Conservation (phyloP, 768 basidiomycete genomes). For the Hericium rajendrae region DNA sequence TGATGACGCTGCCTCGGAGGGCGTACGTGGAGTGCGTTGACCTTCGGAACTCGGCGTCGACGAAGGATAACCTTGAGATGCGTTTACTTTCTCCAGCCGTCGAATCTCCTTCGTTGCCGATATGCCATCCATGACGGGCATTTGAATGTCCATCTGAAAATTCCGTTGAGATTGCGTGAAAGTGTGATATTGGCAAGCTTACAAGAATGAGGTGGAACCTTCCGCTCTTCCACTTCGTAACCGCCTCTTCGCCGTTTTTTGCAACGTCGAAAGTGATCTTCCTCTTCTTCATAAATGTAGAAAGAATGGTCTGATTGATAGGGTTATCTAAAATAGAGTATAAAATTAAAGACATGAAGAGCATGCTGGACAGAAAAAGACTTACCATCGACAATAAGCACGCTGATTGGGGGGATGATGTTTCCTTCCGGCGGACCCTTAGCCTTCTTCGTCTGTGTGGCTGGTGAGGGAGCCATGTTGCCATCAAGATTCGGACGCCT, state of each 20-base stretch:
- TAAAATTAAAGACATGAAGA: not conserved
- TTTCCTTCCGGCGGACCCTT: constrained; percentile 47
- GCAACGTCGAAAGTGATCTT: constrained; percentile 93
- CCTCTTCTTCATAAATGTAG: constrained; percentile 95
- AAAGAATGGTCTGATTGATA: constrained; percentile 95
- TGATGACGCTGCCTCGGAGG: constrained; percentile 41
- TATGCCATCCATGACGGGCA: constrained; percentile 98
- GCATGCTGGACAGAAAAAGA: constrained; percentile 4
- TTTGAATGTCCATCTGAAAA: constrained; percentile 96
- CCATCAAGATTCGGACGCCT: constrained; percentile 20
- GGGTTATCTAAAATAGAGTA: constrained; percentile 79
- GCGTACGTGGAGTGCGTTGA: constrained; percentile 38
- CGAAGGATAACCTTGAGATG: constrained; percentile 55
- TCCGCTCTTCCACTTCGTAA: constrained; percentile 89
- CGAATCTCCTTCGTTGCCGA: constrained; percentile 95
- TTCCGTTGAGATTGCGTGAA: not conserved
- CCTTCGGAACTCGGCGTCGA: constrained; percentile 56
- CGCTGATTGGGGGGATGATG: constrained; percentile 93
- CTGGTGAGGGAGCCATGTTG: not conserved
- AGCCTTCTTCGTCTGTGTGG: constrained; percentile 32
- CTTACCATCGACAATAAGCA: constrained; percentile 94
- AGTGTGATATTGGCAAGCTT: constrained; percentile 21
- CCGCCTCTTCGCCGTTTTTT: constrained; percentile 91
- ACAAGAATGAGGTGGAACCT: constrained; percentile 94
- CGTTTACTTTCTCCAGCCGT: constrained; percentile 62